Evolutionary conservation across 148 eudicot genomes (phyloP).

Genomic region (Arctostaphylos glauca): DNA sequence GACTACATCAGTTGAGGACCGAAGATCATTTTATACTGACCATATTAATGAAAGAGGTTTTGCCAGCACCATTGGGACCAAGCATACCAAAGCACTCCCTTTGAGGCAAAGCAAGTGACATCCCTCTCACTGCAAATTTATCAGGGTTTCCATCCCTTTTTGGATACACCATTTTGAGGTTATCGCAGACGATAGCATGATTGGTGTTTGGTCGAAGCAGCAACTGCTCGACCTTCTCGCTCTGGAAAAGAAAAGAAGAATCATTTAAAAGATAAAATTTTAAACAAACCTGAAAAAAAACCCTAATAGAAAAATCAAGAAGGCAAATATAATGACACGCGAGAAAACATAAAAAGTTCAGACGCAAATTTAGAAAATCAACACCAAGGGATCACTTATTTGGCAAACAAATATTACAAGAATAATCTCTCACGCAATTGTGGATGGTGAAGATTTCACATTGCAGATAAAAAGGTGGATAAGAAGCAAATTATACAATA

Average conservation of each 20-base stretch:
- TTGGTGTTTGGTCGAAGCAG: slow-evolving; percentile 48
- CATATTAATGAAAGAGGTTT: slow-evolving; percentile 91
- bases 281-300: neutral
- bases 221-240: slow-evolving; percentile 73
- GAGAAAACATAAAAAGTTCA: no score
- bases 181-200: slow-evolving; percentile 58
- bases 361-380: neutral
- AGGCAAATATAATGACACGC: neutral
- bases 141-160: slow-evolving; percentile 90
- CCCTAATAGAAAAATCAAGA: neutral
- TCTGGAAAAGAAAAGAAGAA: slow-evolving; percentile 32
- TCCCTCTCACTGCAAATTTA: slow-evolving; percentile 78
- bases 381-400: neutral
- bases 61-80: slow-evolving; percentile 98
- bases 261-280: neutral
- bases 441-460: neutral
- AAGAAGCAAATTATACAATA: neutral
- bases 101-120: slow-evolving; percentile 82
- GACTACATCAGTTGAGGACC: neutral
- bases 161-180: slow-evolving; percentile 75
- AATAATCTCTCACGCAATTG: neutral
- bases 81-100: slow-evolving; percentile 99
- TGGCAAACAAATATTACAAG: neutral
- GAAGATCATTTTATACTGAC: slow-evolving; percentile 38
- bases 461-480: neutral